Evolutionary conservation across 1,139 yeast genomes (phyloP).

Genomic region (Kurtzmaniella quercitrusa): DNA sequence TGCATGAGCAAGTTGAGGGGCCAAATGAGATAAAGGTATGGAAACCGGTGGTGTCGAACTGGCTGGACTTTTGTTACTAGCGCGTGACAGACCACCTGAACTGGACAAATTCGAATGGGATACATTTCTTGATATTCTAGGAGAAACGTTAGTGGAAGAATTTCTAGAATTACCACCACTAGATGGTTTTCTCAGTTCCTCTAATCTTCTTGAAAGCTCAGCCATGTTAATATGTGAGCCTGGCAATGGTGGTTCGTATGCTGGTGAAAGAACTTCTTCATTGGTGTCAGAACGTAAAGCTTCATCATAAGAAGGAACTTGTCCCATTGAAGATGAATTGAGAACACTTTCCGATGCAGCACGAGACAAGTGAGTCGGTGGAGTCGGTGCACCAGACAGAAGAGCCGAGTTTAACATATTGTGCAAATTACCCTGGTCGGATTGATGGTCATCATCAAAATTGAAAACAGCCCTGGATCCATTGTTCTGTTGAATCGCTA

Average conservation of each 20-base stretch:
- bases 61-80: slow-evolving; percentile 2
- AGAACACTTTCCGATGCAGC: slow-evolving; percentile 41
- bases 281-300: slow-evolving; percentile 55
- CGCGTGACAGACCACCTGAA: slow-evolving; percentile 4
- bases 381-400: slow-evolving; percentile 35
- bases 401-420: neutral
- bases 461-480: slow-evolving; percentile 39
- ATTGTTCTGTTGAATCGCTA: slow-evolving; percentile 40
- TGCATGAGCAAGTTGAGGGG: slow-evolving; percentile 1
- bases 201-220: slow-evolving; percentile 22
- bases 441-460: slow-evolving; percentile 31
- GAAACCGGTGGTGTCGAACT: slow-evolving; percentile 2
- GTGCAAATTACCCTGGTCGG: slow-evolving; percentile 10
- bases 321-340: slow-evolving; percentile 35
- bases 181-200: slow-evolving; percentile 13
- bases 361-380: slow-evolving; percentile 57
- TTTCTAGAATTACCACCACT: slow-evolving; percentile 12
- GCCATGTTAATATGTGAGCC: slow-evolving; percentile 34
- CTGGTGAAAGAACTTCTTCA: slow-evolving; percentile 57
- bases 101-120: slow-evolving; percentile 20
- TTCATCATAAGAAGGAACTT: slow-evolving; percentile 80
- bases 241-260: slow-evolving; percentile 55
- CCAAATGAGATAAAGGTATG: neutral
- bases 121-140: slow-evolving; percentile 24
- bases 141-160: slow-evolving; percentile 25